Conservation (phyloP, 768 basidiomycete genomes). For the Coprinellus aureogranulatus region DNA sequence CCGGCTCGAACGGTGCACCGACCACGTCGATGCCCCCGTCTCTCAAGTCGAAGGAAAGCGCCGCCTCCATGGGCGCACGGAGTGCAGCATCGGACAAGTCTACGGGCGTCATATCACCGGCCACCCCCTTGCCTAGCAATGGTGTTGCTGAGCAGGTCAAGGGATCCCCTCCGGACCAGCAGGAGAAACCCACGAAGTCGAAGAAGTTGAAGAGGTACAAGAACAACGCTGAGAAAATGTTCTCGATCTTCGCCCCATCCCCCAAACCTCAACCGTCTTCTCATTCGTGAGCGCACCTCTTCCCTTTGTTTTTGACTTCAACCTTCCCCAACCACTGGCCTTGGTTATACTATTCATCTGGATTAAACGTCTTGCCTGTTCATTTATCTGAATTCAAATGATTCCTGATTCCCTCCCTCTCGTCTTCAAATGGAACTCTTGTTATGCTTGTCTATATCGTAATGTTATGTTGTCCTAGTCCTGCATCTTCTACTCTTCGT, state of each 20-base stretch:
- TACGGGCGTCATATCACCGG: conserved; percentile 46
- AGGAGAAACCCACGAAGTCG: conserved; percentile 57
- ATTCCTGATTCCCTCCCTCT: too few relatives aligned
- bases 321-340: not conserved
- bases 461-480: not conserved
- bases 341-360: not conserved
- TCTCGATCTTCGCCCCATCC: conserved; percentile 71
- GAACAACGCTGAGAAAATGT: conserved; percentile 81
- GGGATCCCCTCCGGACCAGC: conserved; percentile 35
- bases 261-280: conserved; percentile 4
- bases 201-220: conserved; percentile 86
- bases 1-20: conserved; percentile 45
- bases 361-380: not conserved
- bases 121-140: conserved; percentile 29
- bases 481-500: not conserved
- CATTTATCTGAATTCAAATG: too few relatives aligned
- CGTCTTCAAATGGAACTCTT: not conserved
- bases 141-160: conserved; percentile 21
- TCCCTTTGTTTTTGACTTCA: not conserved
- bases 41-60: conserved; percentile 78
- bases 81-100: conserved; percentile 75
- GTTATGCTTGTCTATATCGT: not conserved
- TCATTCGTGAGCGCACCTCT: not conserved
- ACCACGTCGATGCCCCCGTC: conserved; percentile 69
- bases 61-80: conserved; percentile 66